These are phyloP conservation scores for Pyrus pyrifolia DNA, from an alignment of 306 rosid species.

Conservation along the genomic window DNA sequence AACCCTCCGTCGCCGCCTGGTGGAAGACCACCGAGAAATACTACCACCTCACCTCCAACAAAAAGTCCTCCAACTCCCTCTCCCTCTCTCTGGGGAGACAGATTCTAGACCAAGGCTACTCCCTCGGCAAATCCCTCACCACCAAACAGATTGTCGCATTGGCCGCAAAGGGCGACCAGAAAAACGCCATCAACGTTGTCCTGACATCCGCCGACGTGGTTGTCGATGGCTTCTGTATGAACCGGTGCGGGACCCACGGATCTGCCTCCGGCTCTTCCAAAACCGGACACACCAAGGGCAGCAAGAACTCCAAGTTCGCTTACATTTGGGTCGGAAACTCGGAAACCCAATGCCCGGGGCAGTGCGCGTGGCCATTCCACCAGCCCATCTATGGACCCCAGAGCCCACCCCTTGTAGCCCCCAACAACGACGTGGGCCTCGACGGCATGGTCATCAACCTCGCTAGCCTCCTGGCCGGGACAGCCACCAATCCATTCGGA, in stretches of 20 bases:
- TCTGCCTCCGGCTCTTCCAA: constrained; percentile 3
- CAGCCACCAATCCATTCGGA: constrained; percentile 56
- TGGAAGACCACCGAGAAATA: no score
- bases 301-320: constrained; percentile 32
- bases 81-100: no score
- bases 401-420: constrained; percentile 42
- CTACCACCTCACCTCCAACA: constrained; percentile 4
- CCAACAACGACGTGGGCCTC: constrained; percentile 60
- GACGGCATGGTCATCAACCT: constrained; percentile 68
- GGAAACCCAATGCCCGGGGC: constrained; percentile 64
- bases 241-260: constrained; percentile 34
- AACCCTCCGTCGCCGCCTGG: no score
- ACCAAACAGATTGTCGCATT: constrained; percentile 26
- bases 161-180: constrained; percentile 39
- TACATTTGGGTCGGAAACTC: constrained; percentile 76
- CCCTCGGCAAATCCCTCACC: no score
- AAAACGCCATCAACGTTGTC: no score
- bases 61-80: no score
- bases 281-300: background rate
- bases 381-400: constrained; percentile 82
- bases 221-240: constrained; percentile 38
- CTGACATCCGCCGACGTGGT: no score
- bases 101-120: no score
- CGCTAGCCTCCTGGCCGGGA: constrained; percentile 61
- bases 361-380: constrained; percentile 83